Conservation (phyloP, 1,284 basidiomycete species). For the Marasmius sp. region DNA sequence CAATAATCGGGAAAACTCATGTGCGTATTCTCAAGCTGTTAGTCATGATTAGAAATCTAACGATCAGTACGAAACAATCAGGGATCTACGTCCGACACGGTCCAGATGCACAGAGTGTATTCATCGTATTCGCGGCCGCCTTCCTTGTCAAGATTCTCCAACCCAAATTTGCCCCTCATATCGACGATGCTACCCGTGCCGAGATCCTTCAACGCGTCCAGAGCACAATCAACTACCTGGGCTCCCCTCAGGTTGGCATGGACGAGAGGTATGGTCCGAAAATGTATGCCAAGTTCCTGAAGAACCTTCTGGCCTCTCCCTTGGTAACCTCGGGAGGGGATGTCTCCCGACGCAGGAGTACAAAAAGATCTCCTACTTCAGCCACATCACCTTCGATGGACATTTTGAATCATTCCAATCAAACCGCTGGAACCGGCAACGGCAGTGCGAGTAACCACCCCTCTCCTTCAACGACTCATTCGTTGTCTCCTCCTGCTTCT, state of each 20-base stretch:
- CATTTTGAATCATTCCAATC: background rate
- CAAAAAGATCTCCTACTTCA: background rate
- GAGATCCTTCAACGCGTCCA: slow-evolving; percentile 63
- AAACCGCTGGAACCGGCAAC: slow-evolving; percentile 35
- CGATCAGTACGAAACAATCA: slow-evolving; percentile 18
- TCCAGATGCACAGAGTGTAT: slow-evolving; percentile 81
- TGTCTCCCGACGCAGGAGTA: background rate
- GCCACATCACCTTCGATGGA: background rate
- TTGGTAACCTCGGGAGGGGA: background rate
- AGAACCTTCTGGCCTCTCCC: slow-evolving; percentile 61
- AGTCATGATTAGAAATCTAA: background rate
- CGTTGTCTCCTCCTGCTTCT: slow-evolving; percentile 41
- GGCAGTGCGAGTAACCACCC: slow-evolving; percentile 26
- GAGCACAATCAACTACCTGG: slow-evolving; percentile 62
- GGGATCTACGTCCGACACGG: slow-evolving; percentile 70
- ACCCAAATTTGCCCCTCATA: slow-evolving; percentile 64
- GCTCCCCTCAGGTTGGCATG: slow-evolving; percentile 63
- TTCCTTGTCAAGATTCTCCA: slow-evolving; percentile 79
- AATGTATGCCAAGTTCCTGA: slow-evolving; percentile 73
- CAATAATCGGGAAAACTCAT: slow-evolving; percentile 52
- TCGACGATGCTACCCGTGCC: slow-evolving; percentile 54
- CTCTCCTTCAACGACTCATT: slow-evolving; percentile 33
- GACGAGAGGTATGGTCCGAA: slow-evolving; percentile 77
- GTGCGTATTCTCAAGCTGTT: slow-evolving; percentile 29
- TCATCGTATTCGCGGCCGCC: slow-evolving; percentile 81